Percentiles rank a stretch among this genome's conserved stretches.
These are phyloP conservation scores for Crepidotus sp. DNA, from an alignment of 1,284 basidiomycete species.

Conservation along the genomic window DNA sequence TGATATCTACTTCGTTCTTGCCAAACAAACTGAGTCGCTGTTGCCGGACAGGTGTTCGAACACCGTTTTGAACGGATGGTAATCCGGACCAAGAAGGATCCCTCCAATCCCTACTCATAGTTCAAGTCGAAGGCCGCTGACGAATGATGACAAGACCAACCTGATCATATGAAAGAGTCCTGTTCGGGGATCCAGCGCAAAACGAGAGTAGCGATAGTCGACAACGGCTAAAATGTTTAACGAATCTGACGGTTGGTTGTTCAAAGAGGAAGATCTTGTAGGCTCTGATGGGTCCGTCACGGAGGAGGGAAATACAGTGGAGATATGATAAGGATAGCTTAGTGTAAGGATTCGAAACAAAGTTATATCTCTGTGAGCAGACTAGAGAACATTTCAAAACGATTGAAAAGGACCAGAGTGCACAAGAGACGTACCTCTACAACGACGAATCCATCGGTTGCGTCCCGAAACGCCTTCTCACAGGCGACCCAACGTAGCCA, in stretches of 20 bases:
- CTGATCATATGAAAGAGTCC: constrained; percentile 80
- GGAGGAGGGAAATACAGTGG: constrained; percentile 61
- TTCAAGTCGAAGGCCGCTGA: constrained; percentile 5
- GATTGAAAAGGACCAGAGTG: constrained; percentile 1
- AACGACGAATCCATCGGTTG: constrained; percentile 68
- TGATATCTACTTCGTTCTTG: constrained; percentile 84
- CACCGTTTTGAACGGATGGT: constrained; percentile 54
- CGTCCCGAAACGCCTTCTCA: constrained; percentile 77
- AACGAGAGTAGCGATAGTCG: constrained; percentile 86
- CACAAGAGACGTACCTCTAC: constrained; percentile 65
- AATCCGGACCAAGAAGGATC: constrained; percentile 73
- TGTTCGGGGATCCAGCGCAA: constrained; percentile 77
- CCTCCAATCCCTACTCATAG: constrained; percentile 74
- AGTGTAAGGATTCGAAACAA: constrained; percentile 64
- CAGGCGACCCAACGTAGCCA: constrained; percentile 86
- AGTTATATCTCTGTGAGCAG: constrained; percentile 73
- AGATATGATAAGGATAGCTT: constrained; percentile 68
- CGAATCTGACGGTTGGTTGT: constrained; percentile 29
- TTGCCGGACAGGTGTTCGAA: constrained; percentile 43
- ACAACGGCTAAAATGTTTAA: constrained; percentile 42
- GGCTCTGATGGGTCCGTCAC: constrained; percentile 18
- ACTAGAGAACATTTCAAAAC: constrained; percentile 37
- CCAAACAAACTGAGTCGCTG: constrained; percentile 79
- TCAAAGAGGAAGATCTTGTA: constrained; percentile 19
- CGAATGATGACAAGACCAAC: constrained; percentile 30